Conservation (phyloP, 768 basidiomycete species). For the Serendipita sp. region DNA sequence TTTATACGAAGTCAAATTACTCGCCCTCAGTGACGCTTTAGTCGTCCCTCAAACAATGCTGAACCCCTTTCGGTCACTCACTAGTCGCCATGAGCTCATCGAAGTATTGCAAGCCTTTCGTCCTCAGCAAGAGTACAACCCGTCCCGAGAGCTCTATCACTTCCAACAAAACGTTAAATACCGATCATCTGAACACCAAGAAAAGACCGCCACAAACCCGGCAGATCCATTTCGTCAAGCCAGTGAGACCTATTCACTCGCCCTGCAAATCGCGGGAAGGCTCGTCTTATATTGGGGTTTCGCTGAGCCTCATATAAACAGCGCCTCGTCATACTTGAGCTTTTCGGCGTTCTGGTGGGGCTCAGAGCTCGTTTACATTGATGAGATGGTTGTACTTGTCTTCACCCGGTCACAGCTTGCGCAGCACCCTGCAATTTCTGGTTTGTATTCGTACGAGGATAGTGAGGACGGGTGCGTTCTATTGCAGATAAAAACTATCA, state of each 20-base stretch:
- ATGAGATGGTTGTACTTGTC: not conserved
- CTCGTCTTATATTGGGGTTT: not conserved
- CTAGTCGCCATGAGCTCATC: not conserved
- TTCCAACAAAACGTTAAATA: not conserved
- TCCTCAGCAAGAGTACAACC: too few relatives aligned
- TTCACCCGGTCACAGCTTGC: not conserved
- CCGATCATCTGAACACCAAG: not conserved
- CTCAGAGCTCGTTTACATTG: not conserved
- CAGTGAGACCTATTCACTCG: not conserved
- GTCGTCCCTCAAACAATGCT: not conserved
- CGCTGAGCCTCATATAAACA: not conserved
- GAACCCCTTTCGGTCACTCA: not conserved
- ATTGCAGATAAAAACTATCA: not conserved
- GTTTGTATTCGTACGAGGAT: not conserved
- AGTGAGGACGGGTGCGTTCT: not conserved
- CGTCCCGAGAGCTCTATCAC: not conserved
- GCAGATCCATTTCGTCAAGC: not conserved
- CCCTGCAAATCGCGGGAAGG: not conserved
- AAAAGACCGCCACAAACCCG: not conserved
- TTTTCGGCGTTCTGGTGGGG: slow-evolving; percentile 5
- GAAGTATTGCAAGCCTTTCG: not conserved
- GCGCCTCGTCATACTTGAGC: not conserved
- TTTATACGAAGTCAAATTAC: slow-evolving; percentile 1
- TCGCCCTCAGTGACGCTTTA: not conserved
- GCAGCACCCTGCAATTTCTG: not conserved